Evolutionary conservation across 805 yeast species (phyloP).

Genomic region (Saccharomycopsis synnaedendra): DNA sequence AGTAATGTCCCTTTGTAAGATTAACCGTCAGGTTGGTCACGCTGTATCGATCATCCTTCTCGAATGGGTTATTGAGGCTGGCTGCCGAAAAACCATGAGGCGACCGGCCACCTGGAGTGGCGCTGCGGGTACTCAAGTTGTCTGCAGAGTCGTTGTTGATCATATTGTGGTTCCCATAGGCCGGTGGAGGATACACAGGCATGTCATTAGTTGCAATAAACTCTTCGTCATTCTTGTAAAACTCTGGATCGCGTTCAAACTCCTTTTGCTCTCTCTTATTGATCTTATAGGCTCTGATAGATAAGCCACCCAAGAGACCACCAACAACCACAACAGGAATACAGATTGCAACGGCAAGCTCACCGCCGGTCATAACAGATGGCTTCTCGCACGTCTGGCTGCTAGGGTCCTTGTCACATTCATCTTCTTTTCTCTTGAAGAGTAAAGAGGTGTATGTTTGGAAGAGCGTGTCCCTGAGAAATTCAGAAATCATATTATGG

Average conservation of each 20-base stretch:
- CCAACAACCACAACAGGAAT: conserved; percentile 14
- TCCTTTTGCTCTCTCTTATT: conserved; percentile 15
- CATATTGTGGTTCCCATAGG: conserved; percentile 10
- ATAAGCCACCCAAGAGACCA: conserved; percentile 6
- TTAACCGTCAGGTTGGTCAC: neutral
- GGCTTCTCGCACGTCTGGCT: conserved; percentile 14
- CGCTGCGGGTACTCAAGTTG: neutral
- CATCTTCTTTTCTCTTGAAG: conserved; percentile 1
- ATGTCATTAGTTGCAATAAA: conserved; percentile 12
- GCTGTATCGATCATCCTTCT: conserved; percentile 4
- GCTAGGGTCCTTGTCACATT: conserved; percentile 6
- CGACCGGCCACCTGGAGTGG: neutral
- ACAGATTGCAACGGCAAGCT: conserved; percentile 12
- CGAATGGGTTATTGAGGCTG: neutral
- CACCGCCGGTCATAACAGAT: conserved; percentile 5
- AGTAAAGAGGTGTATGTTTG: neutral
- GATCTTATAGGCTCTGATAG: conserved; percentile 11
- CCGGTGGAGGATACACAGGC: conserved; percentile 16
- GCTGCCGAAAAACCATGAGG: neutral
- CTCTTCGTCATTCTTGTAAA: conserved; percentile 16
- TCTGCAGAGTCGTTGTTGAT: conserved; percentile 13
- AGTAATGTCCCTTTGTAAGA: neutral
- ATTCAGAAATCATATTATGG: neutral
- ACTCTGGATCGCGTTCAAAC: conserved; percentile 13
- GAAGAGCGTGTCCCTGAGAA: neutral